Evolutionary conservation across 306 rosid species (phyloP).

Genomic region (Prinsepia uniflora): DNA sequence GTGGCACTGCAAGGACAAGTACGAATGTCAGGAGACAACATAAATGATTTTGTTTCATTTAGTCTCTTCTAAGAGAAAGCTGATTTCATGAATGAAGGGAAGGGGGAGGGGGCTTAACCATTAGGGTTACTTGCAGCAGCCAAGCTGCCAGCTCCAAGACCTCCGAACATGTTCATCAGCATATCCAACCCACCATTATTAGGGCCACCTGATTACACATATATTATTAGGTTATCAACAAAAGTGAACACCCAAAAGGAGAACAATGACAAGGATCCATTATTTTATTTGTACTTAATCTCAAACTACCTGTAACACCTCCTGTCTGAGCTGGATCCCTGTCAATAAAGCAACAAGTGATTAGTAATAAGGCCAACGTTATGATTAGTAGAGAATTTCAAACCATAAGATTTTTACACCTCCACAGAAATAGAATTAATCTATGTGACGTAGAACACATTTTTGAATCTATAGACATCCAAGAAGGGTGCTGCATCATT

Average conservation of each 20-base stretch:
- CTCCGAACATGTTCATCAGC: conserved; percentile 61
- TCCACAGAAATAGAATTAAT: background rate
- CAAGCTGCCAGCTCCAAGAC: conserved; percentile 55
- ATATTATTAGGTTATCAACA: background rate
- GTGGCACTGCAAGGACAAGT: conserved; percentile 38
- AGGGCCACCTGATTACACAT: conserved; percentile 37
- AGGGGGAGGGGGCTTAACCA: conserved; percentile 30
- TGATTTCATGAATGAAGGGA: background rate
- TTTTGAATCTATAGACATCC: background rate
- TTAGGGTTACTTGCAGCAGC: conserved; percentile 41
- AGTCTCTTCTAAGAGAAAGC: background rate
- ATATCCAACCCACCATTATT: conserved; percentile 44
- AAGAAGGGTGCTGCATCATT: background rate
- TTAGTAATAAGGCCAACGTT: conserved; percentile 5
- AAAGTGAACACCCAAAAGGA: background rate
- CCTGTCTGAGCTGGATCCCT: conserved; percentile 47
- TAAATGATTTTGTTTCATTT: background rate
- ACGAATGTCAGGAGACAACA: conserved; percentile 1
- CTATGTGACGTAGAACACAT: background rate
- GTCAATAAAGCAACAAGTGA: conserved; percentile 24
- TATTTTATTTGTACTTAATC: background rate
- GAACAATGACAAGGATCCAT: background rate
- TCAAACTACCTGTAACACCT: conserved; percentile 39
- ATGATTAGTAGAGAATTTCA: background rate
- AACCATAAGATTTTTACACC: background rate